Percentiles rank a stretch among this genome's conserved stretches.
These are phyloP conservation scores for Pinus taeda DNA, from an alignment of 75 land plant genomes.

Conservation along the genomic window DNA sequence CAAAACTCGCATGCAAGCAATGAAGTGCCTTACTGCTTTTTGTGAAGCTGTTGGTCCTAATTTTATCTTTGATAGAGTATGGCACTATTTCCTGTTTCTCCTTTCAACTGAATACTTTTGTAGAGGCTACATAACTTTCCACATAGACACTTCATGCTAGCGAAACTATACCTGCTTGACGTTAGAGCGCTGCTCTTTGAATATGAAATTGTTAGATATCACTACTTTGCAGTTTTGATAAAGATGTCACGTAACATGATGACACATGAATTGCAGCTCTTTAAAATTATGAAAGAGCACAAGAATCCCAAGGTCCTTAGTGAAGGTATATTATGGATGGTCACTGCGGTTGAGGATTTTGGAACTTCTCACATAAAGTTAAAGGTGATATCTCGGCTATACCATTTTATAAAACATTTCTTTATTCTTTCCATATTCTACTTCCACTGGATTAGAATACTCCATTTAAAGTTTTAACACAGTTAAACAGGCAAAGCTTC, in stretches of 20 bases:
- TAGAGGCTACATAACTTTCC: neutral
- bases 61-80: conserved; percentile 46
- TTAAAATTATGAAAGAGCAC: conserved; percentile 51
- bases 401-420: neutral
- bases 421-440: neutral
- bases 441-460: neutral
- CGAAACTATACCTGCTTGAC: neutral
- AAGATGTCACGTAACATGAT: neutral
- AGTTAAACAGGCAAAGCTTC: neutral
- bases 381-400: conserved; percentile 23
- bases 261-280: conserved; percentile 19
- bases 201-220: neutral
- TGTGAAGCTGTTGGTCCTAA: conserved; percentile 54
- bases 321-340: conserved; percentile 47
- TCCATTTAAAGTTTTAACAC: neutral
- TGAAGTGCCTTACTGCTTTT: conserved; percentile 46
- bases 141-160: neutral
- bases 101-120: conserved; percentile 3
- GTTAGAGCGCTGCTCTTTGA: conserved; percentile 2
- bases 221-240: neutral
- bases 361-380: conserved; percentile 34
- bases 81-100: neutral
- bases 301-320: conserved; percentile 52
- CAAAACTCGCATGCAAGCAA: conserved; percentile 41
- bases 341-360: conserved; percentile 42